These are phyloP conservation scores for Neospora caninum DNA, from an alignment of 169 alveolate species.

Conservation along the genomic window DNA sequence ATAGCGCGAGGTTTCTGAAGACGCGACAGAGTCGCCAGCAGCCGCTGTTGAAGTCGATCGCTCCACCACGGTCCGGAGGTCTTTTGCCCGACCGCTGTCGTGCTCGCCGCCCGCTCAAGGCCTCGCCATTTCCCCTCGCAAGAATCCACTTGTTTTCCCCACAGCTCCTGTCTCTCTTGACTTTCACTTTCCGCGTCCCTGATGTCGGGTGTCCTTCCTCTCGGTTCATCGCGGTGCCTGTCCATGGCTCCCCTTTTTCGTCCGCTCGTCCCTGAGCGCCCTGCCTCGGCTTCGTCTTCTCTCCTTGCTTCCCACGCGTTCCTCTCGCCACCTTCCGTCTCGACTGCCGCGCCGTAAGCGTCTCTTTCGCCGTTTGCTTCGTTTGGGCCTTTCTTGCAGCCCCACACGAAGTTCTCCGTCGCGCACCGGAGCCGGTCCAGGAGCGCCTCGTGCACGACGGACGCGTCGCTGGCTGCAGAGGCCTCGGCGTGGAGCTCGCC, in stretches of 20 bases:
- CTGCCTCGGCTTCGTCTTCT: too few relatives aligned
- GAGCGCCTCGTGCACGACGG: not conserved
- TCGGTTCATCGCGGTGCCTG: too few relatives aligned
- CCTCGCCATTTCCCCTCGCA: not conserved
- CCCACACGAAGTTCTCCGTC: not conserved
- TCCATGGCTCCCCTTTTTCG: too few relatives aligned
- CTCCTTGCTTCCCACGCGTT: too few relatives aligned
- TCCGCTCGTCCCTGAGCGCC: too few relatives aligned
- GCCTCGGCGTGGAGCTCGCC: slow-evolving; percentile 10
- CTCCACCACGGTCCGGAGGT: slow-evolving; percentile 51
- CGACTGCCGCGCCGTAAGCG: too few relatives aligned
- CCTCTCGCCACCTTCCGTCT: too few relatives aligned
- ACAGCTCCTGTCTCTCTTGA: not conserved
- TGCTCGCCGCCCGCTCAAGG: too few relatives aligned
- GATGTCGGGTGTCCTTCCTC: too few relatives aligned
- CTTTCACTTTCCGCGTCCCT: too few relatives aligned
- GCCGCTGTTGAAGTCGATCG: slow-evolving; percentile 57
- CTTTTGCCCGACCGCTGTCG: not conserved
- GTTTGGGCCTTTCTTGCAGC: not conserved
- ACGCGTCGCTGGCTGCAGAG: not conserved
- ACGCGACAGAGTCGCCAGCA: slow-evolving; percentile 60
- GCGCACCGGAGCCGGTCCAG: not conserved
- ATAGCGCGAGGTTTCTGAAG: slow-evolving; percentile 61
- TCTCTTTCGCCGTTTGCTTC: not conserved
- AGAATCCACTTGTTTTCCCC: not conserved